Base-by-base conservation (phyloP, 331 rosid species). In the Saraca asoca region DNA sequence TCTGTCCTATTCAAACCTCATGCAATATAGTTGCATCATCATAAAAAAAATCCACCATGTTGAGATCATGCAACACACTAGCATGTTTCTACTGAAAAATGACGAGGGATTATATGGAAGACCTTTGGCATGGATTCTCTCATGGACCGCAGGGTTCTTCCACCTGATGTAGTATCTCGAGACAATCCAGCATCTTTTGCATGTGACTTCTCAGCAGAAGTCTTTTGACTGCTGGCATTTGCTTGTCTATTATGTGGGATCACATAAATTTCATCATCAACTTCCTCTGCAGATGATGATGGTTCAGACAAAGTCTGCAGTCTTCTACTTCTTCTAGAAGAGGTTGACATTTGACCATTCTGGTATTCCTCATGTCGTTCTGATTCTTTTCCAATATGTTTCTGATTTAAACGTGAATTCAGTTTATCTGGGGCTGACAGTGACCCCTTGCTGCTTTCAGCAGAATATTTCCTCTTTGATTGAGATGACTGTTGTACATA, bases 91-190 rank as follows among this genome's bases (percentile, higher is more conserved):
- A 6, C 34, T 13, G 58, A 19, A 18, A 61, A 58, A 41, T 7
- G 55, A 16, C 8, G 12, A 55, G 51, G 0, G 14, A 17, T 2
- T 0, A 68, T 1, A 35, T 2, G 13, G 13, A 62, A 58, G 7
- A 86, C 94, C 88, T 81, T 75, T 11, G 71, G 73, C 41, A 64
- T 60, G 58, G 85, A 64, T 62, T 17, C 75, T 62, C 55, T 51
- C 18, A 62, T 19, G 31, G 69, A 45, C 2, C 2, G 61, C 24
- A 43, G 14, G 68, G 50, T 65, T 69, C 52, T 79, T 69, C 77
- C 76, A 19, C 67, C 71, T 56, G 81, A 50, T 58, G 80, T 19
- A 48, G 69, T 11, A 46, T 75, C 84, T 44, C 46, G 78, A 17
- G 17, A 73, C 16, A 53, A 15, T 64, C 10, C 75, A 55, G 52